phyloP scores from a whole-genome alignment of 768 basidiomycete species.

The Pulveroboletus sp. region DNA sequence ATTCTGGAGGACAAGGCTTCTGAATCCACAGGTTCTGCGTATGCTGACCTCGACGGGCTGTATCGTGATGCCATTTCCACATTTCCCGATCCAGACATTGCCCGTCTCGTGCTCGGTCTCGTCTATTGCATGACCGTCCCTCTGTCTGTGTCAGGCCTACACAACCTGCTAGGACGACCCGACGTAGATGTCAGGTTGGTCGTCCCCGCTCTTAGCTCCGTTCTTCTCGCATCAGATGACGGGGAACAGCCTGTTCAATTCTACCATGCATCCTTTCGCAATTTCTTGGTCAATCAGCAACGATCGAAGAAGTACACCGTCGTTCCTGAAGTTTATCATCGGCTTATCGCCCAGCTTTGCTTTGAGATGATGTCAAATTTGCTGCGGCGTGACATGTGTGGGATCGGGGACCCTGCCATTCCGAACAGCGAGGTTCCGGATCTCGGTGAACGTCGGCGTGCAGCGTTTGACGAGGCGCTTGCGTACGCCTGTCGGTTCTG shows the following conservation, averaged over 20 bases:
- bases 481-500: slow-evolving; percentile 19
- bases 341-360: slow-evolving; percentile 16
- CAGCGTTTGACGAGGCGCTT: slow-evolving; percentile 10
- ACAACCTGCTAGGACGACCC: slow-evolving; percentile 6
- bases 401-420: slow-evolving; percentile 12
- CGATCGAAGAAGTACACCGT: slow-evolving; percentile 10
- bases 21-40: slow-evolving; percentile 4
- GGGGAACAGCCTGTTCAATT: slow-evolving; percentile 17
- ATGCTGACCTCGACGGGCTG: slow-evolving; percentile 14
- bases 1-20: slow-evolving; percentile 10
- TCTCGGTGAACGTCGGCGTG: slow-evolving; percentile 5
- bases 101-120: slow-evolving; percentile 16
- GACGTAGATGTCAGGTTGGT: slow-evolving; percentile 17
- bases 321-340: slow-evolving; percentile 11
- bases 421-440: slow-evolving; percentile 13
- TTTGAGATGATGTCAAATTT: slow-evolving; percentile 13
- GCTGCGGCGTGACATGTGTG: slow-evolving; percentile 15
- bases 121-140: slow-evolving; percentile 18
- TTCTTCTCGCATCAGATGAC: slow-evolving; percentile 11
- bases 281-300: slow-evolving; percentile 14
- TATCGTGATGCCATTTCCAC: slow-evolving; percentile 15
- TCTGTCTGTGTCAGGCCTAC: slow-evolving; percentile 7
- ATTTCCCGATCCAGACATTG: slow-evolving; percentile 14
- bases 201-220: slow-evolving; percentile 19
- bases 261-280: slow-evolving; percentile 21